Conservation (phyloP, 2,329 filamentous ascomycete genomes). For the Trichophyton benhamiae region DNA sequence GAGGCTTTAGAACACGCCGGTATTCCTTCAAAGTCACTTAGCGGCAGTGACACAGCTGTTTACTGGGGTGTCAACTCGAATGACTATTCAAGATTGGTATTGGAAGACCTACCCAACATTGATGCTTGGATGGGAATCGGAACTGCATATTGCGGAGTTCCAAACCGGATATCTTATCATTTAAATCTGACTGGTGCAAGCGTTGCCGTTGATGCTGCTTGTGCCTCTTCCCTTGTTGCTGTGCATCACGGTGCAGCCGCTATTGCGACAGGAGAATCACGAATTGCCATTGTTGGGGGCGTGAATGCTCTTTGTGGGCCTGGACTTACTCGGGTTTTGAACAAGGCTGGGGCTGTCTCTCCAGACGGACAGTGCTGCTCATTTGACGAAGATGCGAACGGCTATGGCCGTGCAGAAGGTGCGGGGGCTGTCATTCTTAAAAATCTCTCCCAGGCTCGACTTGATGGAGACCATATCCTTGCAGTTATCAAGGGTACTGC, state of each 20-base stretch:
- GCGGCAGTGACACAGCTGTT: constrained; percentile 6
- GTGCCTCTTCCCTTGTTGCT: constrained; percentile 19
- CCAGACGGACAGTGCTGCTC: constrained; percentile 34
- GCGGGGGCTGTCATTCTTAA: constrained; percentile 55
- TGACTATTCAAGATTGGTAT: constrained; percentile 12
- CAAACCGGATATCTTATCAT: constrained; percentile 18
- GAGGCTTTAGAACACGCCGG: constrained; percentile 13
- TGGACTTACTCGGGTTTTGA: constrained; percentile 4
- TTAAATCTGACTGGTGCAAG: constrained; percentile 16
- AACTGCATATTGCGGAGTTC: constrained; percentile 7
- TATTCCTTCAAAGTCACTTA: neutral
- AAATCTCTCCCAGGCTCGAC: constrained; percentile 59
- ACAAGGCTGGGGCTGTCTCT: constrained; percentile 53
- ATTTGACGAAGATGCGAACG: constrained; percentile 47
- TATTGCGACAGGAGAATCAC: constrained; percentile 15
- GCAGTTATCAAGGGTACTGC: constrained; percentile 45
- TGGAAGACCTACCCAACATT: neutral
- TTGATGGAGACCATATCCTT: constrained; percentile 50
- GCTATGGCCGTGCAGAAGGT: constrained; percentile 53
- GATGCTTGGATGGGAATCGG: neutral
- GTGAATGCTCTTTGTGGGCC: constrained; percentile 10
- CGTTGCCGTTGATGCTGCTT: constrained; percentile 39
- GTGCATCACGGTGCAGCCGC: constrained; percentile 15
- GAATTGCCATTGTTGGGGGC: constrained; percentile 11
- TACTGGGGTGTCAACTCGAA: constrained; percentile 5